Evolutionary conservation across 2,329 filamentous ascomycete species (phyloP).

Genomic region (Colletotrichum tropicale): DNA sequence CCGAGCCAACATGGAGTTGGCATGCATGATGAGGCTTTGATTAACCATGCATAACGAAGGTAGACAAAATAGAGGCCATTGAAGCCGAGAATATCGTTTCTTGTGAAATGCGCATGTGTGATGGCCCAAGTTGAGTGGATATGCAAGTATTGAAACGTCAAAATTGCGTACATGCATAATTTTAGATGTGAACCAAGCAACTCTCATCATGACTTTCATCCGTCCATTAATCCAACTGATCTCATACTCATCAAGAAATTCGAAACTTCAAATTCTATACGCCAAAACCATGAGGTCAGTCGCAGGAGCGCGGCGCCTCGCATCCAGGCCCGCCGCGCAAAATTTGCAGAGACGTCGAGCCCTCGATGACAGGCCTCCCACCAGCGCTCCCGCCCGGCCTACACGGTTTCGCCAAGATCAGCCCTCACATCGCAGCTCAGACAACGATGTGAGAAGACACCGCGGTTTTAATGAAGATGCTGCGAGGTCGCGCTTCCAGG

Average conservation of each 20-base stretch:
- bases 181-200: background rate
- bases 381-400: background rate
- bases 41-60: background rate
- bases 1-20: background rate
- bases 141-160: background rate
- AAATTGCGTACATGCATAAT: background rate
- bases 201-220: background rate
- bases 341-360: background rate
- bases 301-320: background rate
- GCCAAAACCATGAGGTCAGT: background rate
- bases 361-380: background rate
- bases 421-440: background rate
- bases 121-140: background rate
- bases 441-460: background rate
- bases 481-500: background rate
- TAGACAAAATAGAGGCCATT: conserved; percentile 17
- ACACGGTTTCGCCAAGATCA: background rate
- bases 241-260: background rate
- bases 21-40: conserved; percentile 10
- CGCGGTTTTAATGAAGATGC: background rate
- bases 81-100: background rate
- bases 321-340: background rate
- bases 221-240: background rate
- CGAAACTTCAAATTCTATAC: background rate
- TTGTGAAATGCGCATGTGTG: background rate